phyloP scores from a whole-genome alignment of 768 basidiomycete species.

The Auriscalpium orientale region DNA sequence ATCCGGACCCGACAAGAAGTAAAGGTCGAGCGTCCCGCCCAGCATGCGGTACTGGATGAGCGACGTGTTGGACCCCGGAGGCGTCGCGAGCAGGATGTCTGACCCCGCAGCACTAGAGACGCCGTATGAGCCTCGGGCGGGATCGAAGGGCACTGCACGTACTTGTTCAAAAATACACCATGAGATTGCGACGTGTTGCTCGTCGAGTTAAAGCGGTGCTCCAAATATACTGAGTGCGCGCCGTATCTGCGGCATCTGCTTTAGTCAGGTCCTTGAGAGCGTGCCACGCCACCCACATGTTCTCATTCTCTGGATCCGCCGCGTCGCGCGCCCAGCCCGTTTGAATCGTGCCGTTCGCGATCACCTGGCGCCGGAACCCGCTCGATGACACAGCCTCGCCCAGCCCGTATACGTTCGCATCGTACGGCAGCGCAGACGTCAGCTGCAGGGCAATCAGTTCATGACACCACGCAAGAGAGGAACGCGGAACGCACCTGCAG shows the following conservation, averaged over 20 bases:
- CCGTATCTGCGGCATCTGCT: constrained; percentile 43
- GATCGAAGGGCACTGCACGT: constrained; percentile 10
- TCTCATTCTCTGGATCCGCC: constrained; percentile 58
- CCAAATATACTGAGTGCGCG: constrained; percentile 64
- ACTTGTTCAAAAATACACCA: constrained; percentile 72
- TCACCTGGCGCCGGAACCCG: constrained; percentile 58
- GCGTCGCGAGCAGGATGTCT: constrained; percentile 63
- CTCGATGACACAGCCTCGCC: constrained; percentile 67
- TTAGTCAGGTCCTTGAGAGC: background rate
- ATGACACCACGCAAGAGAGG: background rate
- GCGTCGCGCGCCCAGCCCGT: constrained; percentile 61
- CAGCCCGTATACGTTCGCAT: constrained; percentile 71
- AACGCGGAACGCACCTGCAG: constrained; percentile 42
- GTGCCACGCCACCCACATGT: constrained; percentile 39
- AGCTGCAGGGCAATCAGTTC: constrained; percentile 29
- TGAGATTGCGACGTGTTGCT: constrained; percentile 52
- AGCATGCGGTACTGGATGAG: constrained; percentile 67
- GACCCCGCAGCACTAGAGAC: constrained; percentile 51
- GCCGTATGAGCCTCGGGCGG: background rate
- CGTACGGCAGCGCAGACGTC: constrained; percentile 54
- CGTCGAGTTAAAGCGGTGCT: constrained; percentile 55
- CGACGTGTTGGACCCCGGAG: constrained; percentile 43
- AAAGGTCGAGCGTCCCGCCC: constrained; percentile 72
- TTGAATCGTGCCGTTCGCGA: constrained; percentile 51
- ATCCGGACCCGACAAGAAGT: constrained; percentile 55